A percentile compares a stretch with the other conserved stretches of the same genome.
phyloP scores from a whole-genome alignment of 2,329 filamentous ascomycete species.

The Trichoderma sp. region DNA sequence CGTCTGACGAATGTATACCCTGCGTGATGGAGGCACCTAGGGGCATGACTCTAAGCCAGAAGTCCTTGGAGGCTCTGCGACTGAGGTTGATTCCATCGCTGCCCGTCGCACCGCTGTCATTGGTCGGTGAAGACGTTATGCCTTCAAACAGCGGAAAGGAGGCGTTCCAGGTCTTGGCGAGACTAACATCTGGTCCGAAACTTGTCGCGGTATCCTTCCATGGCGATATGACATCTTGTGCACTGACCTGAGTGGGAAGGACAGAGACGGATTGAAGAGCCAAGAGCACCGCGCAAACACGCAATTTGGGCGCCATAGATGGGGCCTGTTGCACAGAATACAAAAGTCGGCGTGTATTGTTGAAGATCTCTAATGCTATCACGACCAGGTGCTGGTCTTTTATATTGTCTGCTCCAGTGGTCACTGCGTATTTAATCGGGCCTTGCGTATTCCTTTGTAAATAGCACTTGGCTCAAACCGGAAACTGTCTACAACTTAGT shows the following conservation, averaged over 20 bases:
- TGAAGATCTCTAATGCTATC: background rate
- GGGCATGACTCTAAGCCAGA: background rate
- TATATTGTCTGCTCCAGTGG: background rate
- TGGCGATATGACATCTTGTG: background rate
- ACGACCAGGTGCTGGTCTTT: background rate
- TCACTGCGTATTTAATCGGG: background rate
- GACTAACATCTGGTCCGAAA: background rate
- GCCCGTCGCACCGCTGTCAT: background rate
- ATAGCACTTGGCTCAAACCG: background rate
- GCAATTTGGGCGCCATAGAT: conserved; percentile 1
- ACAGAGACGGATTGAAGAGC: background rate
- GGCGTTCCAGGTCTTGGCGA: background rate
- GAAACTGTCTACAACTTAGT: background rate
- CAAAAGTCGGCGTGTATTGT: background rate
- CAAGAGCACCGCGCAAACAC: background rate
- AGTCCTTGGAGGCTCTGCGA: background rate
- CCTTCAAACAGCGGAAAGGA: conserved; percentile 4
- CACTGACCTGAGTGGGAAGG: background rate
- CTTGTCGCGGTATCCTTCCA: conserved; percentile 1
- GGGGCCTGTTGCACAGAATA: background rate
- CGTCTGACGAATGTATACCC: background rate
- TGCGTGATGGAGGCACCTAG: background rate
- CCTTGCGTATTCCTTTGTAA: background rate
- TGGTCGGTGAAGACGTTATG: background rate
- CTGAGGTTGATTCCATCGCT: background rate